Base-by-base conservation (phyloP, 257 asterid genomes). In the Solanum lignicaule region DNA sequence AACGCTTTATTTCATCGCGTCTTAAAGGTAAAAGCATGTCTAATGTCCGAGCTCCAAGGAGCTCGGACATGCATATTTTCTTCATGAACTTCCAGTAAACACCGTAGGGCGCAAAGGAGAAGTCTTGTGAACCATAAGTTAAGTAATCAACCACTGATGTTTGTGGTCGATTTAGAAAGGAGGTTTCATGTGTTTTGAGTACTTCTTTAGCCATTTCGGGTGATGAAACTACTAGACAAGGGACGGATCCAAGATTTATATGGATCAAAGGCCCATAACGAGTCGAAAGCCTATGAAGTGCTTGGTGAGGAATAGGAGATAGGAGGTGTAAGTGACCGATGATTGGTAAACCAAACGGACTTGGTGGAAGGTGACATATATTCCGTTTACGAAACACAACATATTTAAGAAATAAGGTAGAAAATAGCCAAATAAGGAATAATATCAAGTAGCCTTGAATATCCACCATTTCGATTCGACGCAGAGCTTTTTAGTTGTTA, bases 291-390 rank as follows among this genome's bases (percentile, higher is more conserved):
- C 48, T 92, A 76, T 93, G 93, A 74, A 95, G 92, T 86, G 96
- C 93, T 88, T 95, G 98, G 91, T 95, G 98, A 68, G 98, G 98
- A 75, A 94, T 92, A 9, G 98, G 95, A 43, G 94, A 91, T 0
- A 94, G 90, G 86, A 94, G 98, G 84, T 95, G 98, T 86, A 95
- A 95, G 87, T 95, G 98, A 46, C 98, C 97, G 16, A 95, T 93
- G 88, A 95, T 88, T 0, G 98, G 98, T 21, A 94, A 62, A 72
- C 92, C 91, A 14, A 86, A 68, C 2, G 98, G 98, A 84, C 94
- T 93, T 3, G 96, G 98, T 23, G 98, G 98, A 62, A 90, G 93
- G 20, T 14, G 62, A 39, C 46, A 23, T 33, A 85, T 65, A 11
- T 87, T 62, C 27, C 86, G 87, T 10, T 69, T 89, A 62, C 84